Evolutionary conservation across 495 filamentous ascomycete species (phyloP).

Genomic region (Talaromyces adpressus): DNA sequence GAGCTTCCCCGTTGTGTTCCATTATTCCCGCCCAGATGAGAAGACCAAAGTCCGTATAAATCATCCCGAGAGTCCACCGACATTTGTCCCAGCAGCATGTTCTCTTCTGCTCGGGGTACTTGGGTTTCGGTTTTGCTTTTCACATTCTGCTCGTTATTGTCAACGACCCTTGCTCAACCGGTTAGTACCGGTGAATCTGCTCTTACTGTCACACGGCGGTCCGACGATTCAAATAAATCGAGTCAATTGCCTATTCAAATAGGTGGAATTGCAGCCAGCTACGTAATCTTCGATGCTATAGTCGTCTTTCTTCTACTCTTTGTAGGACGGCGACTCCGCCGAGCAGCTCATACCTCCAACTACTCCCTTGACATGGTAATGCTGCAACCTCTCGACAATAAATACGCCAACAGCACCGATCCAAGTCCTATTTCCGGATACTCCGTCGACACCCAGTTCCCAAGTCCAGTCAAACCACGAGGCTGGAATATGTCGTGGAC

Average conservation of each 20-base stretch:
- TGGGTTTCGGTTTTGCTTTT: background rate
- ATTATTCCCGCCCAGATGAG: constrained; percentile 1
- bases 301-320: constrained; percentile 60
- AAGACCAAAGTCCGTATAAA: background rate
- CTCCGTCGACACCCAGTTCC: constrained; percentile 23
- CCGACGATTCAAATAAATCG: constrained; percentile 10
- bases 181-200: background rate
- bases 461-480: constrained; percentile 30
- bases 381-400: constrained; percentile 46
- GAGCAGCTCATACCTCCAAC: constrained; percentile 44
- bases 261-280: constrained; percentile 71
- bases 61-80: constrained; percentile 2
- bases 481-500: constrained; percentile 35
- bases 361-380: constrained; percentile 54
- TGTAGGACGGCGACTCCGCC: constrained; percentile 53
- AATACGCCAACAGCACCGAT: constrained; percentile 38
- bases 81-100: background rate
- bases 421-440: constrained; percentile 38
- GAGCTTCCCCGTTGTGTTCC: background rate
- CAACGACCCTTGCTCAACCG: background rate
- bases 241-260: constrained; percentile 63
- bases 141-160: background rate
- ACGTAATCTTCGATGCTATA: constrained; percentile 64
- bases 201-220: background rate
- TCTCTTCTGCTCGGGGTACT: background rate